phyloP scores from a whole-genome alignment of 306 rosid genomes.

The Erythrophleum fordii region DNA sequence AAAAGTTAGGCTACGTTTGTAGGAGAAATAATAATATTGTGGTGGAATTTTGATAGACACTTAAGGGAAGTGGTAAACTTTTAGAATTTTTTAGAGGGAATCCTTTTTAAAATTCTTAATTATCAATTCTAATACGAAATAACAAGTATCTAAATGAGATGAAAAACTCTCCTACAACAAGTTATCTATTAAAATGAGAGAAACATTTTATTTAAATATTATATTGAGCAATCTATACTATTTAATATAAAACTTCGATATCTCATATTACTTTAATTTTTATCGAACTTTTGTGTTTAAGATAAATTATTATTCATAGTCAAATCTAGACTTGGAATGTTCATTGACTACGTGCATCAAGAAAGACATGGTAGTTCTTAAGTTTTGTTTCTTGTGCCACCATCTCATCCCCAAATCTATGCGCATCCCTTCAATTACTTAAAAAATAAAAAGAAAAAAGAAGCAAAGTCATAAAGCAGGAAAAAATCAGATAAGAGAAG shows the following conservation, averaged over 20 bases:
- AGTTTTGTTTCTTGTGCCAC: background rate
- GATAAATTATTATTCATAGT: background rate
- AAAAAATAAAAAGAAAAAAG: background rate
- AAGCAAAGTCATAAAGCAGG: background rate
- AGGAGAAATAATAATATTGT: background rate
- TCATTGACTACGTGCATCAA: background rate
- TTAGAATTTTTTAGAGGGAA: too few species aligned
- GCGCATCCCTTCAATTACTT: constrained; percentile 43
- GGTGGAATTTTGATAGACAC: too few species aligned
- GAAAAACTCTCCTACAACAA: too few species aligned
- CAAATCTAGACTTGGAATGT: constrained; percentile 1
- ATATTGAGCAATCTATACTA: too few species aligned
- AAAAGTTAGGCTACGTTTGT: background rate
- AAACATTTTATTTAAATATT: too few species aligned
- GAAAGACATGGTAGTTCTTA: background rate
- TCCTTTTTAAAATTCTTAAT: too few species aligned
- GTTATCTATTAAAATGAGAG: too few species aligned
- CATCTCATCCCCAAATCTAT: constrained; percentile 15
- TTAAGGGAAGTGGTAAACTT: too few species aligned
- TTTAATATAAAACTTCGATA: too few species aligned
- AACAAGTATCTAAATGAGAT: too few species aligned
- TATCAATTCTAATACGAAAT: too few species aligned
- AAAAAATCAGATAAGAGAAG: background rate
- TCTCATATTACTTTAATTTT: too few species aligned
- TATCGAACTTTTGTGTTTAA: background rate